Conservation (phyloP, 2,329 filamentous ascomycete species). For the Emmonsiellopsis sp. region DNA sequence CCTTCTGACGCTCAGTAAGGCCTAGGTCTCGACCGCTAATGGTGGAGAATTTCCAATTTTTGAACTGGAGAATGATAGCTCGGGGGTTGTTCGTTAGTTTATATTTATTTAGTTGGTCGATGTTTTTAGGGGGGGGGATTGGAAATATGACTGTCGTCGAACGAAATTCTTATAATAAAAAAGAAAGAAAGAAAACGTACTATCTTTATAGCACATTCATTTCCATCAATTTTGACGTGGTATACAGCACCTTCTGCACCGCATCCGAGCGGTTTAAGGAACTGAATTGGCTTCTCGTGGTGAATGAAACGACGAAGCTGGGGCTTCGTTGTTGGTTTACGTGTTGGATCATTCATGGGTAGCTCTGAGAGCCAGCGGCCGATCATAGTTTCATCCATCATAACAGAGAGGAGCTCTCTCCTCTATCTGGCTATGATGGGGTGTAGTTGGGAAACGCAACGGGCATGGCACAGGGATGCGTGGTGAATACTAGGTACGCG, state of each 20-base stretch:
- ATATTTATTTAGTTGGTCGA: too few species aligned
- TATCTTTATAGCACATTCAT: constrained; percentile 7
- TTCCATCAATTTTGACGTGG: constrained; percentile 1
- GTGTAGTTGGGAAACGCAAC: too few species aligned
- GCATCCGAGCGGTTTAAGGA: neutral
- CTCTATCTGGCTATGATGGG: too few species aligned
- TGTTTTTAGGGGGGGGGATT: too few species aligned
- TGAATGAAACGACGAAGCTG: constrained; percentile 9
- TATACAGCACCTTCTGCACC: constrained; percentile 7
- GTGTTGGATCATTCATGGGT: constrained; percentile 9
- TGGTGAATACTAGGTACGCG: too few species aligned
- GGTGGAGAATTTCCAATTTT: neutral
- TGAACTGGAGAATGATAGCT: neutral
- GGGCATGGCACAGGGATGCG: too few species aligned
- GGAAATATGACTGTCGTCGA: too few species aligned
- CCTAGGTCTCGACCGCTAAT: too few species aligned
- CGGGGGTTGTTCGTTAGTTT: too few species aligned
- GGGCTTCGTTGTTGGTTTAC: constrained; percentile 2
- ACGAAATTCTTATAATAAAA: too few species aligned
- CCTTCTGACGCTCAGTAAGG: neutral
- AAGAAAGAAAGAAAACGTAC: constrained; percentile 1
- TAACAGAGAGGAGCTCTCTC: too few species aligned
- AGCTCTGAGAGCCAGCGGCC: constrained; percentile 2
- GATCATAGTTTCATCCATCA: constrained; percentile 2
- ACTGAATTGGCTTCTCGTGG: constrained; percentile 5